These are phyloP conservation scores for Penicillium angulare DNA, from an alignment of 495 filamentous ascomycete species.

Conservation along the genomic window DNA sequence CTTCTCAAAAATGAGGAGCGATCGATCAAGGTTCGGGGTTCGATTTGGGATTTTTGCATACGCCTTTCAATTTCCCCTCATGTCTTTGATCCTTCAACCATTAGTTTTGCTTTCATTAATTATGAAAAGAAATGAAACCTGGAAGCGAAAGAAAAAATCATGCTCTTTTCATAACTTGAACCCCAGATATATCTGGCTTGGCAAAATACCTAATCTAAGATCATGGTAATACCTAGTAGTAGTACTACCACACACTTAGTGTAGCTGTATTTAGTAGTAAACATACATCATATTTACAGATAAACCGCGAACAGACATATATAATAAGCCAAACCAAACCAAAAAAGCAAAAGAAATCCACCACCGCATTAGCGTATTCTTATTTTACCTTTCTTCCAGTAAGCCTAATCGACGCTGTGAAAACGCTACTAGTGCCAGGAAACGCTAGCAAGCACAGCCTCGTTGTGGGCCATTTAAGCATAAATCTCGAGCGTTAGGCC, in stretches of 20 bases:
- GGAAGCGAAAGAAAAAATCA: too few species aligned
- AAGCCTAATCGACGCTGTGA: conserved; percentile 1
- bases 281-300: too few species aligned
- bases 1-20: conserved; percentile 4
- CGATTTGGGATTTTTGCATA: neutral
- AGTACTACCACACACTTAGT: too few species aligned
- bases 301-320: too few species aligned
- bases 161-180: too few species aligned
- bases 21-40: neutral
- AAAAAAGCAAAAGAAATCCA: conserved; percentile 1
- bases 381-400: neutral
- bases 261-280: too few species aligned
- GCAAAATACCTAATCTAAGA: too few species aligned
- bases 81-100: too few species aligned
- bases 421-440: conserved; percentile 6
- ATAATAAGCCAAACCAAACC: neutral
- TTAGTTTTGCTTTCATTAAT: too few species aligned
- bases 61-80: neutral
- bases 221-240: too few species aligned
- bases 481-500: conserved; percentile 15
- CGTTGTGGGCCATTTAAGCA: conserved; percentile 20
- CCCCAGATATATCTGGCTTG: too few species aligned
- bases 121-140: too few species aligned
- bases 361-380: conserved; percentile 3
- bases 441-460: conserved; percentile 18